A percentile compares a stretch with the other conserved stretches of the same genome.
Evolutionary conservation across 2,329 filamentous ascomycete species (phyloP).

Genomic region (Elsinoe necatrix): DNA sequence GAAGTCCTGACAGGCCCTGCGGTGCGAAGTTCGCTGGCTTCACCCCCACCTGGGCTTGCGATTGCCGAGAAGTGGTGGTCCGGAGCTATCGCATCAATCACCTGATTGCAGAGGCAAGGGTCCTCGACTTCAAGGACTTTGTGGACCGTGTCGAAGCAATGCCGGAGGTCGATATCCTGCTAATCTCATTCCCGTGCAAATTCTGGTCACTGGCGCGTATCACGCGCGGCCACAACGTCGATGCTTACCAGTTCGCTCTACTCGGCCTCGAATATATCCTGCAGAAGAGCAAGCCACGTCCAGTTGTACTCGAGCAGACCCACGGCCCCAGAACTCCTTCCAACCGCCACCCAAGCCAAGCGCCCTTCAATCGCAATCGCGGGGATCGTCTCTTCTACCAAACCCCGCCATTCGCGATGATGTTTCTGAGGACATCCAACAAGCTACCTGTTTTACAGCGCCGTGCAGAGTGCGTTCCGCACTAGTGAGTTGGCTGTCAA

Average conservation of each 20-base stretch:
- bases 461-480: no score
- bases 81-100: constrained; percentile 55
- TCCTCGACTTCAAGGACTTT: constrained; percentile 36
- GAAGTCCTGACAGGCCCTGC: no score
- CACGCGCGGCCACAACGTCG: constrained; percentile 47
- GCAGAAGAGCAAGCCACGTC: constrained; percentile 50
- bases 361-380: no score
- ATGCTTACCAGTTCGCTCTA: constrained; percentile 54
- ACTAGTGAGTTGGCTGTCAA: no score
- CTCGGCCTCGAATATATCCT: constrained; percentile 47
- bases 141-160: constrained; percentile 28
- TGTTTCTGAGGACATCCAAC: no score
- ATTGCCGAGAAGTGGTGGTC: constrained; percentile 46
- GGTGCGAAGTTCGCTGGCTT: constrained; percentile 56
- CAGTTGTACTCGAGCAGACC: constrained; percentile 70
- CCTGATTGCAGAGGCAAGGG: constrained; percentile 23
- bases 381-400: no score
- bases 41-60: constrained; percentile 53
- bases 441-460: no score
- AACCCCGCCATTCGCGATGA: no score
- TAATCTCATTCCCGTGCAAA: constrained; percentile 67
- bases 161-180: constrained; percentile 53
- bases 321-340: no score
- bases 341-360: no score
- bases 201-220: constrained; percentile 68